Percentiles rank a stretch among this genome's conserved stretches.
Conservation (phyloP, 176 grass and related monocot genomes). For the Carex myosuroides region DNA sequence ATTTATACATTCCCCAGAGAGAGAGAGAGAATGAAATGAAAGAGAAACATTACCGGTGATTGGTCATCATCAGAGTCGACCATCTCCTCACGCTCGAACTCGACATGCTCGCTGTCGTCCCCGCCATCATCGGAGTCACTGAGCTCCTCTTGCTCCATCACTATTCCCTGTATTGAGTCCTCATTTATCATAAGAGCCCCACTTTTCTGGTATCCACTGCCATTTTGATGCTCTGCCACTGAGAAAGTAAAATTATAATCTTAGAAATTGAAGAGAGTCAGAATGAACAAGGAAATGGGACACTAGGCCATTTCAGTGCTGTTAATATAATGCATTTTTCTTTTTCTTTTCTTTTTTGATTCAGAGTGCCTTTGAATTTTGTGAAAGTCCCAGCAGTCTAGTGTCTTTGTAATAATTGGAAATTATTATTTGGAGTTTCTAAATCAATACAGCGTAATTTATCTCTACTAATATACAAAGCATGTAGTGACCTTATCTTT, state of each 20-base stretch:
- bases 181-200: constrained; percentile 36
- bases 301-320: background rate
- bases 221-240: constrained; percentile 28
- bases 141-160: constrained; percentile 94
- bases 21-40: background rate
- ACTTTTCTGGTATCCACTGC: constrained; percentile 24
- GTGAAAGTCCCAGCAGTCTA: background rate
- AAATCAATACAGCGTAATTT: background rate
- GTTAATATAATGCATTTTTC: constrained; percentile 13
- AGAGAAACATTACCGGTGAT: constrained; percentile 13
- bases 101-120: constrained; percentile 56
- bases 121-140: constrained; percentile 85
- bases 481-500: background rate
- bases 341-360: constrained; percentile 4
- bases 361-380: background rate
- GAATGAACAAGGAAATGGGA: background rate
- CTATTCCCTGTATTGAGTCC: constrained; percentile 62
- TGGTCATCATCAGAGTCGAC: constrained; percentile 82
- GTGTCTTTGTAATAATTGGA: background rate
- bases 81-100: constrained; percentile 86
- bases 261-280: background rate
- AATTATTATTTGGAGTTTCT: background rate
- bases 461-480: background rate
- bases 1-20: background rate
- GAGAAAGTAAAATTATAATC: constrained; percentile 14